Evolutionary conservation across 345 rosid genomes (phyloP), one percentile per base, ranked within the genome.

Genomic region (Mangifera indica): DNA sequence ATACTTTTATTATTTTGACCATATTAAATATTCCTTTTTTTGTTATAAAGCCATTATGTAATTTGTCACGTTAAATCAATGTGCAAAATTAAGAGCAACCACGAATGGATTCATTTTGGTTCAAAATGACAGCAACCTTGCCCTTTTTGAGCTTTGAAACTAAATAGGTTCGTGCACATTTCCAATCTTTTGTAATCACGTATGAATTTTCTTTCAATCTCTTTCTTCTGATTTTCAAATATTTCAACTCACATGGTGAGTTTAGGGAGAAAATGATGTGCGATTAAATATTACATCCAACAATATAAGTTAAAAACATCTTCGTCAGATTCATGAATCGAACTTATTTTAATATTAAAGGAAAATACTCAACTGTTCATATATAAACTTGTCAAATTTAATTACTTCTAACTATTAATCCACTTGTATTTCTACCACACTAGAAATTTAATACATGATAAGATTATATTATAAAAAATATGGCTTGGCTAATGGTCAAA

Each of bases 151-250:
- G 42, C 0, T 37, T 37, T 32, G 20, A 15, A 15, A 1, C 3
- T 51, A 5, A 2, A 45, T 51, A 51, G 74, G 51, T 77, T 77
- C 80, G 72, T 72, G 80, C 75, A 72, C 55, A 57, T 60, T 45
- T 25, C 72, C 54, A 24, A 70, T 26, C 55, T 24, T 17, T 5
- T 29, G 24, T 26, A 37, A 13, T 24, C 42, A 5, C 9, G 9
- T 37, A 37, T 37, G 0, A 37, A 37, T 37, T 37, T 37, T 37
- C 40, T 37, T 37, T 37, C 42, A 37, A 37, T 46, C 32, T 65
- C 18, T 18, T 26, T 42, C 5, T 20, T 61, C 20, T 37, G 67
- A 37, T 55, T 53, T 26, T 64, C n/a, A 7, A 53, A 32, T 52
- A 5, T 46, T 14, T 46, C 55, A 46, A 64, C 34, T 22, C 6